Evolutionary conservation across 2,329 filamentous ascomycete species (phyloP).

Genomic region (Fusarium setosum): DNA sequence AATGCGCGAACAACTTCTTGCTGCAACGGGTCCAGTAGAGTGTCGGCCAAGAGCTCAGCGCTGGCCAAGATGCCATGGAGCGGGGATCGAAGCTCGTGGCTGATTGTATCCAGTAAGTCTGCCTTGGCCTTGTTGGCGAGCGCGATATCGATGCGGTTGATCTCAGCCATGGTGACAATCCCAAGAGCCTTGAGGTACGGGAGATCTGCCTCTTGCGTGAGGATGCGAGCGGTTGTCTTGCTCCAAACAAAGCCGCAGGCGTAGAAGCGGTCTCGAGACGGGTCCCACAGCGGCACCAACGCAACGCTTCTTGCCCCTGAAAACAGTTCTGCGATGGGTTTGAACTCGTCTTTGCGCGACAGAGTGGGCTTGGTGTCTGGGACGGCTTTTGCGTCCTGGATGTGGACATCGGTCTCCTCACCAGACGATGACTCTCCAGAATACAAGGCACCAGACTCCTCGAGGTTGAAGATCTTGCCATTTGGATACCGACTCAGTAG

Average conservation of each 20-base stretch:
- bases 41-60: conserved; percentile 62
- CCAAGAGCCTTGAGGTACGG: conserved; percentile 10
- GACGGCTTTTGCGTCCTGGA: neutral
- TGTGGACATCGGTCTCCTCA: neutral
- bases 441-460: neutral
- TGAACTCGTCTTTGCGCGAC: neutral
- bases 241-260: conserved; percentile 12
- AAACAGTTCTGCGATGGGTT: neutral
- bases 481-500: neutral
- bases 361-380: neutral
- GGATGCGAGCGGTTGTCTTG: neutral
- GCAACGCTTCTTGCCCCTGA: neutral
- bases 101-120: conserved; percentile 53
- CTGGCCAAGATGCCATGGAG: conserved; percentile 67
- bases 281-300: conserved; percentile 1
- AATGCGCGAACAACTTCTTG: conserved; percentile 58
- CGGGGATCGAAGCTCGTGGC: conserved; percentile 67
- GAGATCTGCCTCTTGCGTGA: conserved; percentile 1
- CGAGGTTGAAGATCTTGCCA: neutral
- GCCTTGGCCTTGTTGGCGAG: conserved; percentile 10
- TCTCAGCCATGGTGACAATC: conserved; percentile 17
- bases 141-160: conserved; percentile 8
- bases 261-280: conserved; percentile 25
- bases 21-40: conserved; percentile 53
- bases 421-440: neutral